These are phyloP conservation scores for Stachybotrys chlorohalonatus DNA, from an alignment of 2,329 filamentous ascomycete species.

Conservation along the genomic window DNA sequence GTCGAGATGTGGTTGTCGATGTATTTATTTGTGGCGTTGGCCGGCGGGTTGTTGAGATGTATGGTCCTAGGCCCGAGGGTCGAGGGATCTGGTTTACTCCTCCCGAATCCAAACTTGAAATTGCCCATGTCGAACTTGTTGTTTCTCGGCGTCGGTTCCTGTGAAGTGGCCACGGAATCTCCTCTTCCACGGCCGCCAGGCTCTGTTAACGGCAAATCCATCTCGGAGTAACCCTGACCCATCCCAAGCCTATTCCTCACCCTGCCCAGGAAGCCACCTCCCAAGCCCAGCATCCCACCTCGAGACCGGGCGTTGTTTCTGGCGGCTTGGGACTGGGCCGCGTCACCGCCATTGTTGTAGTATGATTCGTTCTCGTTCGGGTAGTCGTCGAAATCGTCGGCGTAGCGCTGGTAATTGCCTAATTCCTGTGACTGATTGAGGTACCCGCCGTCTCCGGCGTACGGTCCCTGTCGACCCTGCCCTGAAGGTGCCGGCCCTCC, in stretches of 20 bases:
- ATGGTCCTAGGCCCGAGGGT: conserved; percentile 89
- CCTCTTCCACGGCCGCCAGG: conserved; percentile 33
- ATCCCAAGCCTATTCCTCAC: conserved; percentile 89
- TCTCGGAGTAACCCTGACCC: conserved; percentile 85
- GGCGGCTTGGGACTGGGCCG: conserved; percentile 41
- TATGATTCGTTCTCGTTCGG: conserved; percentile 70
- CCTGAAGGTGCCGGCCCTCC: conserved; percentile 13
- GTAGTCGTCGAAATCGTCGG: conserved; percentile 76
- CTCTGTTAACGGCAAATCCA: conserved; percentile 94
- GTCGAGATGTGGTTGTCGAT: conserved; percentile 96
- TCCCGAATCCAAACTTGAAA: conserved; percentile 89
- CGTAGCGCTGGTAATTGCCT: conserved; percentile 85
- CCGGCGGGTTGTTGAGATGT: conserved; percentile 90
- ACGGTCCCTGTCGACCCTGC: background rate
- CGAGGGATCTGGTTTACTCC: conserved; percentile 77
- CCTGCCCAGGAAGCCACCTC: conserved; percentile 76
- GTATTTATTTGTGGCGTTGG: conserved; percentile 83
- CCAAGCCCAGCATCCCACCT: conserved; percentile 81
- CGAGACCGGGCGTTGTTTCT: conserved; percentile 58
- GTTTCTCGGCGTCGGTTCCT: conserved; percentile 27
- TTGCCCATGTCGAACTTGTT: conserved; percentile 61
- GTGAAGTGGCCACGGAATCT: conserved; percentile 28
- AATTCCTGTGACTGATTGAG: conserved; percentile 73
- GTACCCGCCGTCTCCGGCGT: conserved; percentile 36
- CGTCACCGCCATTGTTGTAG: conserved; percentile 65